These are phyloP conservation scores for Trifolium fragiferum DNA, from an alignment of 306 rosid species.

Conservation along the genomic window DNA sequence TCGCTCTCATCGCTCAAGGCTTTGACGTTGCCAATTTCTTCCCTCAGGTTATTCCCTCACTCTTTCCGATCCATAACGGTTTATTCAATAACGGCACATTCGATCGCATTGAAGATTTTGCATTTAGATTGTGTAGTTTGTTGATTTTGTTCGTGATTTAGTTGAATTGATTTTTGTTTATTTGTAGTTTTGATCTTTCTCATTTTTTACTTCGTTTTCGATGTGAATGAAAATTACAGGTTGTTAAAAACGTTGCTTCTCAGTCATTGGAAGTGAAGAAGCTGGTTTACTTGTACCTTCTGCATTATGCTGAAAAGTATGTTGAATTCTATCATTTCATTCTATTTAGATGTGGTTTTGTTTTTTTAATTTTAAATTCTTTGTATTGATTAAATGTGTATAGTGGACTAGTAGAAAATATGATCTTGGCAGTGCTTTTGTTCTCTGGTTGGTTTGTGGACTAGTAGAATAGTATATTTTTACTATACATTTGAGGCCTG, in stretches of 20 bases:
- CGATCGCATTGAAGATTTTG: neutral
- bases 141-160: neutral
- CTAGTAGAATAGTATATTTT: slow-evolving; percentile 1
- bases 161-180: slow-evolving; percentile 7
- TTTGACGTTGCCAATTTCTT: slow-evolving; percentile 90
- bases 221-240: slow-evolving; percentile 58
- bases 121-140: neutral
- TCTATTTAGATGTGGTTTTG: neutral
- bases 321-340: slow-evolving; percentile 42
- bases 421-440: slow-evolving; percentile 22
- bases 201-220: neutral
- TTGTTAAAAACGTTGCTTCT: slow-evolving; percentile 94
- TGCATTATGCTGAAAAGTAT: slow-evolving; percentile 97
- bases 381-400: slow-evolving; percentile 3
- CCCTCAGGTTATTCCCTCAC: slow-evolving; percentile 67
- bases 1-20: slow-evolving; percentile 98
- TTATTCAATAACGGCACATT: neutral
- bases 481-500: slow-evolving; percentile 6
- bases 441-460: neutral
- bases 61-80: neutral
- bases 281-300: slow-evolving; percentile 90
- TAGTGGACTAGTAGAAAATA: too few relatives aligned
- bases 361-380: neutral
- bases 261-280: slow-evolving; percentile 92
- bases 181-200: neutral